These are phyloP conservation scores for Aureobasidium namibiae DNA, from an alignment of 2,329 filamentous ascomycete genomes.

Conservation along the genomic window DNA sequence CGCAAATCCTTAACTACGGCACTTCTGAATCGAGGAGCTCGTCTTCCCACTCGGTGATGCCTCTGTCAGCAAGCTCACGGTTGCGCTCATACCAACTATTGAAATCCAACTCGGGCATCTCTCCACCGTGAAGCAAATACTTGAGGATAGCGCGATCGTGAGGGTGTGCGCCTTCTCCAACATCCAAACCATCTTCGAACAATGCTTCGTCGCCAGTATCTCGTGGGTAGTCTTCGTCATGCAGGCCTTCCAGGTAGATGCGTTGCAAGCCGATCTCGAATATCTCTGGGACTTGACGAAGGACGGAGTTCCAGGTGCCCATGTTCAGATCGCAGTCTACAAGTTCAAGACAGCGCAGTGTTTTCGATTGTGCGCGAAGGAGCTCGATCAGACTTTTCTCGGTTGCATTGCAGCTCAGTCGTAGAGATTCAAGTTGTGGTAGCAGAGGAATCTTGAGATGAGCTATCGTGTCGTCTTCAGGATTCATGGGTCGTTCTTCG, in stretches of 20 bases:
- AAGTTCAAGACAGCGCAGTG: constrained; percentile 16
- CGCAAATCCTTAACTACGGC: background rate
- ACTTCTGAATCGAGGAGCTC: constrained; percentile 3
- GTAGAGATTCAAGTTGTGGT: constrained; percentile 15
- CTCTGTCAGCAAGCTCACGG: background rate
- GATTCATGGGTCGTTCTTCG: background rate
- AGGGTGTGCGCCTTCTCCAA: background rate
- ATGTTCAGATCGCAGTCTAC: background rate
- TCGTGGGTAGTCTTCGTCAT: constrained; percentile 4
- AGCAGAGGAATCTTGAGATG: constrained; percentile 16
- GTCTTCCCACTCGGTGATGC: background rate
- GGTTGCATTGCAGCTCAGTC: constrained; percentile 15
- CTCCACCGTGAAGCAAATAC: background rate
- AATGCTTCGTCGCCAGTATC: constrained; percentile 14
- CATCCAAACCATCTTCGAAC: constrained; percentile 7
- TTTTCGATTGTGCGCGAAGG: constrained; percentile 15
- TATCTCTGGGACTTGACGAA: constrained; percentile 17
- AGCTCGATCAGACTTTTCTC: constrained; percentile 15
- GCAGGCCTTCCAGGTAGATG: constrained; percentile 20
- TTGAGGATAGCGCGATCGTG: constrained; percentile 3
- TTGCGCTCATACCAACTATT: constrained; percentile 4
- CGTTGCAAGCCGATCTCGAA: constrained; percentile 14
- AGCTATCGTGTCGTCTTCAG: constrained; percentile 14
- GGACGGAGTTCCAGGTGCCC: background rate
- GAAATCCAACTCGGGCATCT: constrained; percentile 4